Evolutionary conservation across 352 stramenopile genomes (phyloP).

Genomic region (Halophytophthora batemanensis): DNA sequence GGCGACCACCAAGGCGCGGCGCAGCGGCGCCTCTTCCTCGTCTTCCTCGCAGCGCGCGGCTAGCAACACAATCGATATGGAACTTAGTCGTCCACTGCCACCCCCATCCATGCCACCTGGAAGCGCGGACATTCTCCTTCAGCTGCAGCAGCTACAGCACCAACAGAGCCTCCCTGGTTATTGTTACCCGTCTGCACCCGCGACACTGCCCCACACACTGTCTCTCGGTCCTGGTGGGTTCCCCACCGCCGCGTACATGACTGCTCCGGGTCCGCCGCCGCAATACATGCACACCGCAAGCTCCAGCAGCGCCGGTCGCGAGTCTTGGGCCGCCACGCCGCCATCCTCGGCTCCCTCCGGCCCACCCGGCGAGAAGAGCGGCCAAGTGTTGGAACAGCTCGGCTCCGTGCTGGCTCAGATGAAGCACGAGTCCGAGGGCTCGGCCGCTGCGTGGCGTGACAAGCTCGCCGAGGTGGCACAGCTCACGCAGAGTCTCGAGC

Average conservation of each 20-base stretch:
- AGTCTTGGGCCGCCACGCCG: slow-evolving; percentile 9
- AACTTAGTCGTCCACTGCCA: slow-evolving; percentile 9
- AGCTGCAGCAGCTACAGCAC: slow-evolving; percentile 50
- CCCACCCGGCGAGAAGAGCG: slow-evolving; percentile 43
- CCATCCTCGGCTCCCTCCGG: slow-evolving; percentile 6
- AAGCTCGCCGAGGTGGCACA: slow-evolving; percentile 56
- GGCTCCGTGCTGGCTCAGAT: slow-evolving; percentile 68
- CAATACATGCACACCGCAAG: slow-evolving; percentile 11
- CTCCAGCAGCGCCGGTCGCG: slow-evolving; percentile 12
- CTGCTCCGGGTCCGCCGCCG: slow-evolving; percentile 4
- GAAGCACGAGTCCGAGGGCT: slow-evolving; percentile 70
- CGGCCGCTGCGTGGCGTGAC: slow-evolving; percentile 51
- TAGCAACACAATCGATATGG: slow-evolving; percentile 13
- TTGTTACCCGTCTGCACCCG: slow-evolving; percentile 25
- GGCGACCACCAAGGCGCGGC: no score
- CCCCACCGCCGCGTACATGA: slow-evolving; percentile 9
- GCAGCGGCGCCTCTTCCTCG: no score
- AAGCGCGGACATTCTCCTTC: slow-evolving; percentile 34
- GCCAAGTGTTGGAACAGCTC: slow-evolving; percentile 64
- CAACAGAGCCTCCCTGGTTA: slow-evolving; percentile 37
- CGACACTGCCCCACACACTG: slow-evolving; percentile 18
- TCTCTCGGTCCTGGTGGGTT: slow-evolving; percentile 14
- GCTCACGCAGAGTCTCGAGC: slow-evolving; percentile 34
- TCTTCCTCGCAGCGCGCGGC: no score
- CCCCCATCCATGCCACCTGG: slow-evolving; percentile 16